phyloP scores from a whole-genome alignment of 176 grass and related monocot species.

The Hordeum vulgare region DNA sequence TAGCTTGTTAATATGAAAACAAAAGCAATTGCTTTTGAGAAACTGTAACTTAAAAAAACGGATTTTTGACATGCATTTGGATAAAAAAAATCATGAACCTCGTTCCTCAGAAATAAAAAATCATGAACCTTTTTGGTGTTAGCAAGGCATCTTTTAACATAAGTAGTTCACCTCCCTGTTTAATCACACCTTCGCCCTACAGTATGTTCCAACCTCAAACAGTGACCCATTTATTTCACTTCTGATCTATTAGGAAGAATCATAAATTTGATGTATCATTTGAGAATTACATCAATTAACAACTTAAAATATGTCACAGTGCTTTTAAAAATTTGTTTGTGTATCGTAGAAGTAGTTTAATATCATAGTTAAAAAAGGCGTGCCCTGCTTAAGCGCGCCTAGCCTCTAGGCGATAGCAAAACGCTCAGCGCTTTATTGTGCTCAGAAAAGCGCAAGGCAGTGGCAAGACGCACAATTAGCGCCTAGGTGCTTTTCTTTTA shows the following conservation, averaged over 20 bases:
- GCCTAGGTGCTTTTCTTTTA: not conserved
- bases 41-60: not conserved
- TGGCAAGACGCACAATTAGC: not conserved
- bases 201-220: not conserved
- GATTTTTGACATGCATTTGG: not conserved
- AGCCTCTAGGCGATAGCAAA: not conserved
- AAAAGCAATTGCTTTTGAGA: not conserved
- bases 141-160: not conserved
- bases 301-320: not conserved
- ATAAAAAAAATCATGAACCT: not conserved
- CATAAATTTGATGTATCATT: not conserved
- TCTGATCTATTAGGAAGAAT: not conserved
- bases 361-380: not conserved
- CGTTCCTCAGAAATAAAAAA: not conserved
- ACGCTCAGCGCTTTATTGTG: not conserved
- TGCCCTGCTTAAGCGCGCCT: not conserved
- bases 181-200: not conserved
- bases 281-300: not conserved
- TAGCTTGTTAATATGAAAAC: not conserved
- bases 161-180: not conserved
- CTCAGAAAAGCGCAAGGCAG: not conserved
- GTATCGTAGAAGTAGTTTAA: conserved; percentile 2
- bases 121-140: conserved; percentile 2
- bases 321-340: not conserved
- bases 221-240: not conserved